Evolutionary conservation across 2,329 filamentous ascomycete species (phyloP).

Genomic region (Xylaria sp.): DNA sequence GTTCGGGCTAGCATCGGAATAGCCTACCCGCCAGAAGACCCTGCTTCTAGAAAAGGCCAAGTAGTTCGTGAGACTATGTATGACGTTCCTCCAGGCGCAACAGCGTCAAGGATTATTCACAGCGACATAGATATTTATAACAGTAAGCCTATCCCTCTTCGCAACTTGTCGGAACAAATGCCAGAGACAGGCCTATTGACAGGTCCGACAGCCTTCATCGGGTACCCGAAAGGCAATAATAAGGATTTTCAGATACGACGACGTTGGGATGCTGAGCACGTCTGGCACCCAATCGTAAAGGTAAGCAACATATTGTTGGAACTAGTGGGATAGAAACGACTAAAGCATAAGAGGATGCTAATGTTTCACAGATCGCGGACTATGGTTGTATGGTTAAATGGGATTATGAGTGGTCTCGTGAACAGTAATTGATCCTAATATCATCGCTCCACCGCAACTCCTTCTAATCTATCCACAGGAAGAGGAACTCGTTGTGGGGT

Average conservation of each 20-base stretch:
- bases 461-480: slow-evolving; percentile 13
- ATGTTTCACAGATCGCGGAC: slow-evolving; percentile 22
- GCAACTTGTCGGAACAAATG: background rate
- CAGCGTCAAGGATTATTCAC: background rate
- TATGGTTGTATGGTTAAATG: slow-evolving; percentile 25
- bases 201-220: slow-evolving; percentile 10
- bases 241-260: background rate
- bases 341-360: background rate
- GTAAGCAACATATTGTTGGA: background rate
- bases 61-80: background rate
- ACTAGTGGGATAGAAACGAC: background rate
- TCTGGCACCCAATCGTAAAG: background rate
- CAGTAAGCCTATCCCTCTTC: background rate
- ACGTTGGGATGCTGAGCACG: background rate
- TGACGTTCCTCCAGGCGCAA: accelerated
- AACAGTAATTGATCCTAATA: background rate
- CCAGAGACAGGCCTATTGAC: background rate
- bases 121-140: slow-evolving; percentile 22
- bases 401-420: background rate
- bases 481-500: background rate
- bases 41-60: background rate
- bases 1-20: slow-evolving; percentile 17
- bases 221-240: background rate
- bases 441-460: background rate
- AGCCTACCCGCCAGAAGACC: background rate